phyloP scores from a whole-genome alignment of 1,284 basidiomycete genomes.

The Athelia sp. region DNA sequence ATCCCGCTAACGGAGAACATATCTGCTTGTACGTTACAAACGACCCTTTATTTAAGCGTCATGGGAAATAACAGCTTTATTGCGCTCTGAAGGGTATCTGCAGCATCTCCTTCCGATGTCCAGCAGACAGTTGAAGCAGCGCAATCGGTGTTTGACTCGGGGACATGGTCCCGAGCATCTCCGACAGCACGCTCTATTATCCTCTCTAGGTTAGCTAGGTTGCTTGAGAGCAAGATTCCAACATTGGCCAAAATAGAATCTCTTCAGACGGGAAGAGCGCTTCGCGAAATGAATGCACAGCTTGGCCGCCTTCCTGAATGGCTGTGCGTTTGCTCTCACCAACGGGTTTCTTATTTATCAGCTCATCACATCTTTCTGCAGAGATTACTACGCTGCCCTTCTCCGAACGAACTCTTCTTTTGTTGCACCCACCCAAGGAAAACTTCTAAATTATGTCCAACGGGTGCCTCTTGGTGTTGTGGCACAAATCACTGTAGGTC shows the following conservation, averaged over 20 bases:
- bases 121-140: slow-evolving; percentile 46
- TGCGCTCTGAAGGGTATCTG: slow-evolving; percentile 27
- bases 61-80: slow-evolving; percentile 4
- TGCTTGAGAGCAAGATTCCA: slow-evolving; percentile 49
- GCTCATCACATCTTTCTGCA: slow-evolving; percentile 21
- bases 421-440: slow-evolving; percentile 75
- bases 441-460: slow-evolving; percentile 71
- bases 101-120: slow-evolving; percentile 44
- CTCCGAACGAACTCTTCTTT: slow-evolving; percentile 64
- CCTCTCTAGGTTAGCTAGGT: slow-evolving; percentile 59
- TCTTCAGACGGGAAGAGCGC: slow-evolving; percentile 69
- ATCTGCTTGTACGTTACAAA: slow-evolving; percentile 47
- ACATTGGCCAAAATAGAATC: slow-evolving; percentile 67
- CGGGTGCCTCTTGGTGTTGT: slow-evolving; percentile 79
- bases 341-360: background rate
- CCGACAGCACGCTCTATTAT: slow-evolving; percentile 55
- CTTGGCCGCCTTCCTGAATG: slow-evolving; percentile 73
- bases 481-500: slow-evolving; percentile 70
- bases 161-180: slow-evolving; percentile 64
- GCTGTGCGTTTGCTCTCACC: slow-evolving; percentile 52
- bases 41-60: background rate
- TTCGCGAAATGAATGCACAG: slow-evolving; percentile 76
- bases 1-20: slow-evolving; percentile 62
- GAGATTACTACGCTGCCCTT: slow-evolving; percentile 73
- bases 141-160: slow-evolving; percentile 54